These are phyloP conservation scores for Apophysomyces sp. DNA, from an alignment of 371 early-diverging fungal genomes.

Conservation along the genomic window DNA sequence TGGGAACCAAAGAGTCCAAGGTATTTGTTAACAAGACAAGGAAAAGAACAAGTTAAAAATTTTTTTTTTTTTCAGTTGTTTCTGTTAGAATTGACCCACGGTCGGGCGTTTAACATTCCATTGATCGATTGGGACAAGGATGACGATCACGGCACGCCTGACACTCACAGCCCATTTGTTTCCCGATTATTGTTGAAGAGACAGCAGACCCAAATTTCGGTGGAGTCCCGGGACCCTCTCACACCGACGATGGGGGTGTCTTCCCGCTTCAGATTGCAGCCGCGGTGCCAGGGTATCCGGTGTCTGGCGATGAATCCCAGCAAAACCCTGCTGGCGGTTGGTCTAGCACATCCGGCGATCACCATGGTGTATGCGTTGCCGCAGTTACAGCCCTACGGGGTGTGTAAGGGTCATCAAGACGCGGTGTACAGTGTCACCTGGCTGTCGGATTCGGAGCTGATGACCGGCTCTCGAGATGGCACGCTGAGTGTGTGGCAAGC, in stretches of 20 bases:
- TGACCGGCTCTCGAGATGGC: slow-evolving; percentile 64
- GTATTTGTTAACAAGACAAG: slow-evolving; percentile 9
- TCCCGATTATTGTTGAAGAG: no score
- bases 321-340: slow-evolving; percentile 61
- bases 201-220: background rate
- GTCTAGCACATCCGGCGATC: slow-evolving; percentile 55
- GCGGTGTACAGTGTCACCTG: slow-evolving; percentile 65
- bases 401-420: slow-evolving; percentile 55
- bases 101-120: background rate
- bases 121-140: background rate
- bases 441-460: slow-evolving; percentile 51
- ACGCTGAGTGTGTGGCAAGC: slow-evolving; percentile 38
- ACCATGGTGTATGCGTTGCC: slow-evolving; percentile 51
- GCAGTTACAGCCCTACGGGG: slow-evolving; percentile 25
- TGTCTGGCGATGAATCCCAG: slow-evolving; percentile 62
- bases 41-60: background rate
- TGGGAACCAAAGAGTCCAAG: slow-evolving; percentile 68
- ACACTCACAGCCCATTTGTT: background rate
- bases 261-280: slow-evolving; percentile 4
- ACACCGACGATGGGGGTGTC: background rate
- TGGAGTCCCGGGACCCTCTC: slow-evolving; percentile 1
- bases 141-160: background rate
- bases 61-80: slow-evolving; percentile 2
- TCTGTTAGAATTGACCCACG: background rate
- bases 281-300: slow-evolving; percentile 58